Base-by-base conservation (phyloP, 768 basidiomycete genomes). In the Amanita thiersii region DNA sequence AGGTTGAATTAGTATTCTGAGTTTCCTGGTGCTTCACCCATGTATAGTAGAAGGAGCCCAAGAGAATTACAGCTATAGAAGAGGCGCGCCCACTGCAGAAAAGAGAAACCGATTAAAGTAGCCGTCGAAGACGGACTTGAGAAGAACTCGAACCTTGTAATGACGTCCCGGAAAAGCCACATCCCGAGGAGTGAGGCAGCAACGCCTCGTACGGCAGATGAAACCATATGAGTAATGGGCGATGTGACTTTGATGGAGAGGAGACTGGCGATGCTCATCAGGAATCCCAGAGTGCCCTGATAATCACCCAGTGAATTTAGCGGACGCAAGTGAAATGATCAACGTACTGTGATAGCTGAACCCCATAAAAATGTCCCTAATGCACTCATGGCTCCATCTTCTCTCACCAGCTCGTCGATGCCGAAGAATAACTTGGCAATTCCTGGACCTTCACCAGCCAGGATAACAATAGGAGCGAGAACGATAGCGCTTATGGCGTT, bases 221-320 rank as follows among this genome's bases (percentile, higher is more conserved):
- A 93, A 19, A 96, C 68, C 93, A 97, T 98, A 60, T 98, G 93
- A 2, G 93, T 93, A 57, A 97, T 91, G 10, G 93, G 93, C 1
- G 91, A 94, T 5, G 93, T 98, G 47, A 97, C 86, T 60, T 98
- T 93, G 70, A 98, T 96, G 18, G 88, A 92, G 21, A 98, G 71
- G 47, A 93, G 66, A 48, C 87, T 89, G 7, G 93, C 92, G 40
- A 98, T 76, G 63, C 86, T 89, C 78, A 98, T 96, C 52, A 93
- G 64, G 73, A 96, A 98, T 7, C 93, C 93, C 39, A 96, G 65
- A 12, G 74, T 64, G 23, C 92, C 92, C 87, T 91, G 5, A 48
- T 17, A 23, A 44, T 18, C n/a, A n/a, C n/a, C n/a, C n/a, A n/a
- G 25, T 29, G 24, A 11, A 18, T 25, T 18, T 26, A 38, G 20